phyloP scores from a whole-genome alignment of 176 grass and related monocot genomes.

The Alloteropsis semialata region DNA sequence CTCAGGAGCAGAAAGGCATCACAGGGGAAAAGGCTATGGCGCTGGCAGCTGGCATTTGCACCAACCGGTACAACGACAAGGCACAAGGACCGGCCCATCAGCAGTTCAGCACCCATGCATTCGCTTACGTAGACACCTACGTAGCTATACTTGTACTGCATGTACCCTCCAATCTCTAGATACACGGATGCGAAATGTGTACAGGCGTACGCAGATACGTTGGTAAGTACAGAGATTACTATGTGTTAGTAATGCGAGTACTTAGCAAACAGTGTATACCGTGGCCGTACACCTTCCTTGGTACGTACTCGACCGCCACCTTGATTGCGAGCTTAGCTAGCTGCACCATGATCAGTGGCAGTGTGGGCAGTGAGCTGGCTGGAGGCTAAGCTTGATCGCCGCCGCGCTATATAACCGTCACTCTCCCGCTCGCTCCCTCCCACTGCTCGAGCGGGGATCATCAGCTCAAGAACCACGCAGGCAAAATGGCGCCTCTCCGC shows the following conservation, averaged over 20 bases:
- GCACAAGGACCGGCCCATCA: background rate
- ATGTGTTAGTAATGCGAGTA: background rate
- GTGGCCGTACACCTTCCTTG: background rate
- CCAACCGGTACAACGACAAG: slow-evolving; percentile 17
- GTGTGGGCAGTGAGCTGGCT: slow-evolving; percentile 11
- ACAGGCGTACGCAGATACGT: background rate
- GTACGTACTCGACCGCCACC: background rate
- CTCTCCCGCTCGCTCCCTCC: slow-evolving; percentile 38
- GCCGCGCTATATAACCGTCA: slow-evolving; percentile 37
- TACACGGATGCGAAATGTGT: background rate
- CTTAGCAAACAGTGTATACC: background rate
- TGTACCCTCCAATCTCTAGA: background rate
- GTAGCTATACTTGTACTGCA: background rate
- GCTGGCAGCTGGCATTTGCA: slow-evolving; percentile 39
- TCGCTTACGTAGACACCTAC: background rate
- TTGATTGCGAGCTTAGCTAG: background rate
- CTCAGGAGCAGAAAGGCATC: background rate
- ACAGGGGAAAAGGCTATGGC: background rate
- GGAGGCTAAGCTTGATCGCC: background rate
- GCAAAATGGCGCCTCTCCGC: slow-evolving; percentile 36
- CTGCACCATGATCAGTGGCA: slow-evolving; percentile 2
- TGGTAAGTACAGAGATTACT: background rate
- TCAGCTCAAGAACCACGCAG: background rate
- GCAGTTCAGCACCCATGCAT: background rate
- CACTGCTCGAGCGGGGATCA: slow-evolving; percentile 50